These are phyloP conservation scores for Aquilaria malaccensis DNA, from an alignment of 345 rosid species.

Conservation along the genomic window DNA sequence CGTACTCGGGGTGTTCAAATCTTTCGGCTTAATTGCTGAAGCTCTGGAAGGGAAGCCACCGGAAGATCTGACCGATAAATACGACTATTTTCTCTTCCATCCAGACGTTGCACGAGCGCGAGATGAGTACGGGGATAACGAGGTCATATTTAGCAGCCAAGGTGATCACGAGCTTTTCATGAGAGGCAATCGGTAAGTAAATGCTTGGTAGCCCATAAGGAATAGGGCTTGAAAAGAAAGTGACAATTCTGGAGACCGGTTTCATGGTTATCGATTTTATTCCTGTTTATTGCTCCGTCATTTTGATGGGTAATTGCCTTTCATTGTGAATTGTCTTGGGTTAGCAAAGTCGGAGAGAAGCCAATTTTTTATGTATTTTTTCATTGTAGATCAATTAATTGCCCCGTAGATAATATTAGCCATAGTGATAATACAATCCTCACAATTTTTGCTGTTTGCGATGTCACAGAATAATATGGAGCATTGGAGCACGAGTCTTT, in stretches of 20 bases:
- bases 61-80: conserved; percentile 29
- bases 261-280: too few relatives aligned
- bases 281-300: too few relatives aligned
- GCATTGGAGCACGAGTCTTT: conserved; percentile 54
- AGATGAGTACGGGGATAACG: conserved; percentile 25
- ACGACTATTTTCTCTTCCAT: conserved; percentile 76
- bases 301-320: too few relatives aligned
- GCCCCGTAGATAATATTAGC: too few relatives aligned
- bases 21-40: conserved; percentile 81
- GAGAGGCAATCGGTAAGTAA: conserved; percentile 55
- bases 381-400: too few relatives aligned
- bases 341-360: too few relatives aligned
- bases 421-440: too few relatives aligned
- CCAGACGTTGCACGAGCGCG: conserved; percentile 46
- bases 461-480: conserved; percentile 56
- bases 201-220: not conserved
- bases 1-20: conserved; percentile 90
- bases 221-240: too few relatives aligned
- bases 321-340: too few relatives aligned
- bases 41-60: conserved; percentile 64
- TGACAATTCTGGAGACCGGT: too few relatives aligned
- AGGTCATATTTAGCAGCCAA: conserved; percentile 25
- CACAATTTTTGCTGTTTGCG: too few relatives aligned
- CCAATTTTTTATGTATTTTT: too few relatives aligned
- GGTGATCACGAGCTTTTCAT: conserved; percentile 82